These are phyloP conservation scores for Hippophae tibetana DNA, from an alignment of 306 rosid species.

Conservation along the genomic window DNA sequence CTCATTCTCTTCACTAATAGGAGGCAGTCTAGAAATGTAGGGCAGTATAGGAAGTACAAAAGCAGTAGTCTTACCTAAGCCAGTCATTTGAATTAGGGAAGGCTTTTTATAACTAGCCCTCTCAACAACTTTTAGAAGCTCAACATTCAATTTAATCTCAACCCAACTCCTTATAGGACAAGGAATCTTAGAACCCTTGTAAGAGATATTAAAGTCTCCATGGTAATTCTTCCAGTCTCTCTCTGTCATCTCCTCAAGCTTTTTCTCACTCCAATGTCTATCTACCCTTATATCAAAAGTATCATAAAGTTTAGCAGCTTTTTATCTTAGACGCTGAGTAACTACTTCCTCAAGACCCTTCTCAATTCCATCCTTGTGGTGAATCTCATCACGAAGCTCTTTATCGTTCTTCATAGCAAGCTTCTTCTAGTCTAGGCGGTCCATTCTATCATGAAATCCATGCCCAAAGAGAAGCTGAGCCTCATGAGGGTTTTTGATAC, in stretches of 20 bases:
- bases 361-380: constrained; percentile 61
- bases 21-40: constrained; percentile 75
- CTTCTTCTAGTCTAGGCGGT: constrained; percentile 87
- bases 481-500: too few species aligned
- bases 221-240: too few species aligned
- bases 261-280: too few species aligned
- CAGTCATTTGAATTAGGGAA: constrained; percentile 83
- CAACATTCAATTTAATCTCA: too few species aligned
- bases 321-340: constrained; percentile 68
- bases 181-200: too few species aligned
- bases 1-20: constrained; percentile 77
- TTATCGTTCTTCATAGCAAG: constrained; percentile 82
- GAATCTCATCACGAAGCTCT: constrained; percentile 59
- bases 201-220: too few species aligned
- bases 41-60: constrained; percentile 89
- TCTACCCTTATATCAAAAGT: too few species aligned
- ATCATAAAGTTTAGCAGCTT: constrained; percentile 50
- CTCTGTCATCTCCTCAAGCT: too few species aligned
- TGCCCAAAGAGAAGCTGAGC: constrained; percentile 16
- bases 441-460: constrained; percentile 62
- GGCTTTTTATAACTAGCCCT: constrained; percentile 43
- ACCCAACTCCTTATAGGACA: too few species aligned
- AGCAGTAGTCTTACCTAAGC: constrained; percentile 91
- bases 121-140: too few species aligned
- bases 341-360: constrained; percentile 82